Conservation (phyloP, 2,329 filamentous ascomycete species). For the Pyricularia pennisetigena region DNA sequence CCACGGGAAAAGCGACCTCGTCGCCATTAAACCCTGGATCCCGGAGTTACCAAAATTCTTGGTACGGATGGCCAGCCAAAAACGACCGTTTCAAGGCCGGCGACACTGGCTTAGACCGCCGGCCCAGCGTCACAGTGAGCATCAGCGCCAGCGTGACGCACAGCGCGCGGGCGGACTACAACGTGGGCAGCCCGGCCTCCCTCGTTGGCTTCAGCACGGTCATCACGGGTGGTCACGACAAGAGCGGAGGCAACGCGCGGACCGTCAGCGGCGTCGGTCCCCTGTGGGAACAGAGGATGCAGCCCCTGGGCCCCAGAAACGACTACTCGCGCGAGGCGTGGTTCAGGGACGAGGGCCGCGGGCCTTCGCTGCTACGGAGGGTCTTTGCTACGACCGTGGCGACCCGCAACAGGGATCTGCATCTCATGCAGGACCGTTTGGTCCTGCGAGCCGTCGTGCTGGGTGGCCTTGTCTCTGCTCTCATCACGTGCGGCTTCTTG, state of each 20-base stretch:
- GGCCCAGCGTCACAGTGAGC: not conserved
- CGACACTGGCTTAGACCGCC: not conserved
- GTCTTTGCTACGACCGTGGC: constrained; percentile 19
- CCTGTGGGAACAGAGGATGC: constrained; percentile 18
- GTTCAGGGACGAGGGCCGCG: constrained; percentile 16
- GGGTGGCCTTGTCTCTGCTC: constrained; percentile 20
- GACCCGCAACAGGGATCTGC: constrained; percentile 20
- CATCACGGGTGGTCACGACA: constrained; percentile 2
- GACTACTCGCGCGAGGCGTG: constrained; percentile 20
- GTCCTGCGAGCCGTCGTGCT: constrained; percentile 23
- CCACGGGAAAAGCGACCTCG: not conserved
- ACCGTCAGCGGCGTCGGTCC: constrained; percentile 12
- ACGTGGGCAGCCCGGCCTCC: not conserved
- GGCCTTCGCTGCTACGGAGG: constrained; percentile 15
- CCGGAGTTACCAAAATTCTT: not conserved
- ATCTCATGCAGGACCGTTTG: constrained; percentile 22
- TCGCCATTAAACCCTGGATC: not conserved
- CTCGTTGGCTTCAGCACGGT: not conserved
- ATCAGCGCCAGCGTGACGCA: not conserved
- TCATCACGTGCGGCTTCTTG: constrained; percentile 18
- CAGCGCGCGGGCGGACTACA: not conserved
- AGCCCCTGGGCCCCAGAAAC: constrained; percentile 24
- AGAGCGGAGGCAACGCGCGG: constrained; percentile 5
- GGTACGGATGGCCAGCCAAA: not conserved
- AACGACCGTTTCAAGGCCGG: not conserved